Evolutionary conservation across 257 asterid species (phyloP), one percentile per base, ranked within the genome.

Genomic region (Ligustrum vulgare): DNA sequence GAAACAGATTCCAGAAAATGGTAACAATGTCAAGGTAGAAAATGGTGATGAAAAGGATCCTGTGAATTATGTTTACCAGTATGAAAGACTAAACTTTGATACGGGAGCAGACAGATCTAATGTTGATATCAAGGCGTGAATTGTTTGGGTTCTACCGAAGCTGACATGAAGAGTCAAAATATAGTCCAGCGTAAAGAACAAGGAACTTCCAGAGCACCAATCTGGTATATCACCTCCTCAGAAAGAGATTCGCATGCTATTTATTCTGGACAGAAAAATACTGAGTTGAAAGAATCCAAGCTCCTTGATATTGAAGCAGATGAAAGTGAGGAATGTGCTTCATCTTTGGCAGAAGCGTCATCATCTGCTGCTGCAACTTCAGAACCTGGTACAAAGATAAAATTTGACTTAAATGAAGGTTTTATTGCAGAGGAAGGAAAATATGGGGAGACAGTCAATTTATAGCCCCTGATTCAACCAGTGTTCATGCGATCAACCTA

Each of bases 341-440:
- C 79, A 54, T 20, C 34, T 41, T 70, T 49, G 2, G 73, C 33
- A 31, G 86, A 69, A 73, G 41, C 70, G 79, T 49, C 80, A 34
- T 76, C 83, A 64, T 34, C 73, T 60, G 35, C 67, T 70, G 68
- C 80, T 2, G 73, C 71, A 45, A 70, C 63, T 43, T 25, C 81
- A 60, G 79, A 74, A 62, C 43, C 69, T 22, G 80, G 78, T 41
- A 43, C 83, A 20, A 86, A 80, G 70, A 62, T 84, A 41, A 82
- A 77, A 67, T 87, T 86, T 7, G 91, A 86, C 81, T 79, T 86
- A 69, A 86, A 86, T 45, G 91, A 86, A 77, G 87, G 91, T 41
- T 76, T 84, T 58, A 56, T 74, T 67, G 78, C 74, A 8, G 87
- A 84, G 72, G 91, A 84, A 34, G 84, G 77, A 43, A 76, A 81